These are phyloP conservation scores for Dendrostoma leiphaemia DNA, from an alignment of 2,329 filamentous ascomycete species.

Conservation along the genomic window DNA sequence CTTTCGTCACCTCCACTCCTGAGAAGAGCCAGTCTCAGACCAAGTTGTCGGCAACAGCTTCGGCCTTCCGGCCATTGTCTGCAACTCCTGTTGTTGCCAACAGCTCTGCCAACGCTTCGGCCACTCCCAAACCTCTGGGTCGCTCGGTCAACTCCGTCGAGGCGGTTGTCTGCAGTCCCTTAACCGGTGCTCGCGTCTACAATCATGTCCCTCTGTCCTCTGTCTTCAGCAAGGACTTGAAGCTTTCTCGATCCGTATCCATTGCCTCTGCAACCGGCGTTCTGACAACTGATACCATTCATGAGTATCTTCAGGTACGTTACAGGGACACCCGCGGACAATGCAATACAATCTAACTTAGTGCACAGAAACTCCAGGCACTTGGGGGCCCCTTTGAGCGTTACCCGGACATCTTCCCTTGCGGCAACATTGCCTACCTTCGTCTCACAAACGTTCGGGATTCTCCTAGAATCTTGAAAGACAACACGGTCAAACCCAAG, in stretches of 20 bases:
- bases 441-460: constrained; percentile 62
- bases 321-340: no score
- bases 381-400: constrained; percentile 36
- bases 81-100: constrained; percentile 22
- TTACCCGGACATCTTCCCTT: constrained; percentile 32
- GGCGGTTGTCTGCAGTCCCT: constrained; percentile 19
- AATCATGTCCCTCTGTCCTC: constrained; percentile 27
- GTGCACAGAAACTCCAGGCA: constrained; percentile 37
- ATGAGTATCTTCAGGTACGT: constrained; percentile 45
- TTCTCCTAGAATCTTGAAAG: constrained; percentile 48
- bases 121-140: constrained; percentile 9
- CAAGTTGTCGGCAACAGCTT: constrained; percentile 64
- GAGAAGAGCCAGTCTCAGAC: constrained; percentile 33
- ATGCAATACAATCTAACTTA: constrained; percentile 16
- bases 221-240: constrained; percentile 43
- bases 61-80: constrained; percentile 55
- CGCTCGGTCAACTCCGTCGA: constrained; percentile 4
- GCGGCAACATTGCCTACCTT: constrained; percentile 46
- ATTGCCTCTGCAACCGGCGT: constrained; percentile 32
- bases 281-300: constrained; percentile 37
- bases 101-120: constrained; percentile 18
- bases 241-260: constrained; percentile 44
- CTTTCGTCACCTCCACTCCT: constrained; percentile 46
- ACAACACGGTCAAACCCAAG: constrained; percentile 34
- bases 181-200: constrained; percentile 16